A percentile compares a stretch with the other conserved stretches of the same genome.
These are phyloP conservation scores for Basipetospora chlamydospora DNA, from an alignment of 2,329 filamentous ascomycete genomes.

Conservation along the genomic window DNA sequence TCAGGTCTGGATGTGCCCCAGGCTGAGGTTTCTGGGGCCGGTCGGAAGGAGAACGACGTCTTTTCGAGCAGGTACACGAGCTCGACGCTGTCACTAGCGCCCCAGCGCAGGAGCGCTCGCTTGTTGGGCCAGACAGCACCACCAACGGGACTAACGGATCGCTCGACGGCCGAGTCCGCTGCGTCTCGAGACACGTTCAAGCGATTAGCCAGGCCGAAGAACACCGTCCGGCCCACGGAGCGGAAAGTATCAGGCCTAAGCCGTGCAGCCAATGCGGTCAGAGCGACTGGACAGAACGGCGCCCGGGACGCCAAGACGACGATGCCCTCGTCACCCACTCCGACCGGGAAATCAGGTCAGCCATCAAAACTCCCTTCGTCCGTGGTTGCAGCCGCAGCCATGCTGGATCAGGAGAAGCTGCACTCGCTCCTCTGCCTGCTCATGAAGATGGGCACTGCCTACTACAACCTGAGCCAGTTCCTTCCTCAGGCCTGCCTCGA, in stretches of 20 bases:
- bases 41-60: slow-evolving; percentile 6
- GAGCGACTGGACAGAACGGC: background rate
- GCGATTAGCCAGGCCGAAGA: slow-evolving; percentile 3
- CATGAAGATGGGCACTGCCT: slow-evolving; percentile 8
- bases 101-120: slow-evolving; percentile 10
- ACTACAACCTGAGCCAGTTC: slow-evolving; percentile 10
- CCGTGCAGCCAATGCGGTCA: slow-evolving; percentile 2
- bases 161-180: slow-evolving; percentile 2
- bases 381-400: slow-evolving; percentile 2
- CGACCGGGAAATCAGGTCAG: slow-evolving; percentile 1
- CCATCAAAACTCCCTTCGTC: slow-evolving; percentile 1
- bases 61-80: slow-evolving; percentile 5
- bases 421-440: slow-evolving; percentile 7
- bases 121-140: slow-evolving; percentile 6
- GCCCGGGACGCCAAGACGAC: slow-evolving; percentile 2
- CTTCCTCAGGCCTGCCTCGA: slow-evolving; percentile 9
- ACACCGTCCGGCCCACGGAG: slow-evolving; percentile 3
- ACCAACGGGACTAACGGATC: slow-evolving; percentile 1
- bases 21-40: background rate
- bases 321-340: slow-evolving; percentile 1
- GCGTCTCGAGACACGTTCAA: slow-evolving; percentile 3
- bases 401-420: slow-evolving; percentile 5
- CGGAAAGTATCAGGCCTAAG: slow-evolving; percentile 3
- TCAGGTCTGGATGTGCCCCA: slow-evolving; percentile 4
- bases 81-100: slow-evolving; percentile 5